Evolutionary conservation across 805 yeast genomes (phyloP), one percentile per base, ranked within the genome.

Genomic region (Saturnispora sekii): DNA sequence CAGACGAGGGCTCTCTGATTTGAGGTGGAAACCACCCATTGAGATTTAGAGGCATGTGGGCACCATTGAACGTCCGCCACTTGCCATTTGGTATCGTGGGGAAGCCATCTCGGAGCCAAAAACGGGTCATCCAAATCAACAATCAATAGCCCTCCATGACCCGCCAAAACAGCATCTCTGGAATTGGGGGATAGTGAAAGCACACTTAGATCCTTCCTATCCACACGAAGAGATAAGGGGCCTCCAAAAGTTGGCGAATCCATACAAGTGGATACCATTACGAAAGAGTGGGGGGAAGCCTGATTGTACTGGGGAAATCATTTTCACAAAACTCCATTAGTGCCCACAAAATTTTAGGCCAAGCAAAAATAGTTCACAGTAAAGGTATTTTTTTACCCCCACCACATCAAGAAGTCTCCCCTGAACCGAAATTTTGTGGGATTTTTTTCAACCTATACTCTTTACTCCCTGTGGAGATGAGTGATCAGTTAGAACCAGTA

Each of bases 11-110:
- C 97, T 65, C 90, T 90, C 59, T 90, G 98, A 61, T 90, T 93
- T 1, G 95, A 83, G 0, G 97, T 87, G 0, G 96, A 85, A 1
- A 90, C 82, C 36, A 93, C 86, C 95, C 97, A 89, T 5, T 82
- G 71, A 1, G 95, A 90, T 52, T 84, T 85, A 2, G 80, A 72
- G 5, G 74, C 69, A 59, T 93, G 97, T 0, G 97, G 96, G 2
- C 94, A 85, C 97, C 98, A 93, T 62, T 93, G 97, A 1, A 90
- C 97, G 60, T 90, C 97, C 0, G 98, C 96, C 3, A 93, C 98
- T 61, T 93, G 97, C 97, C 97, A 93, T 0, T 95, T 79, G 0
- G 97, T 90, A 32, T 79, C 72, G 58, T 93, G 96, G 45, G 81
- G 94, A 12, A 93, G 73, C 89, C 94, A 87, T 47, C 98, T 69